Base-by-base conservation (phyloP, 768 basidiomycete species). In the Gloeostereum incarnatum region DNA sequence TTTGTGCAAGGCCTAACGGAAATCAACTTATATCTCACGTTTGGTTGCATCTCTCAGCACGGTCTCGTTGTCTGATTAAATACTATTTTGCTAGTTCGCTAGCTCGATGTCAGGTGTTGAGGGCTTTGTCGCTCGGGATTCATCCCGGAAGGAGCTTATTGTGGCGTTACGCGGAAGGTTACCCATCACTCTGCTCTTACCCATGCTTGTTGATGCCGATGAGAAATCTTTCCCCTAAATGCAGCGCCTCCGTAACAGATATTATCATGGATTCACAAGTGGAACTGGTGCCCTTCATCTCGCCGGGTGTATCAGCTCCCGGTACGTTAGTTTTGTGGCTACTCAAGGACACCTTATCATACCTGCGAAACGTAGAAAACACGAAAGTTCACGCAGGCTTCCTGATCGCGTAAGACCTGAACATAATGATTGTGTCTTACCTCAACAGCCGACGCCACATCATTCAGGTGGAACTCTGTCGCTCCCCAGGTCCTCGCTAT, bases 61-160 rank as follows among this genome's bases (percentile, higher is more conserved):
- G 4, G 17, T 17, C 10, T 19, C 16, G 29, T 24, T 14, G 14
- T 10, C 25, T 11, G 16, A 9, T 30, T 16, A 6, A 10, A 37
- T 14, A n/a, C 14, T 25, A 5, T 5, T 24, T 5, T 35, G 2
- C 18, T 30, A 74, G 72, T 62, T 74, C 35, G 55, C 57, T 1
- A 67, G 65, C 40, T 42, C 55, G 13, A 16, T 59, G 1, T 66
- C 68, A 14, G 69, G 70, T 42, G 56, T 69, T 10, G 64, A 65
- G 45, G 71, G 73, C 18, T 73, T 65, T 44, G 58, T 75, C n/a
- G 71, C 66, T 20, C 58, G 71, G 21, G 73, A 75, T 46, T 59
- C 60, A 25, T 36, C 46, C 5, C 53, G 61, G 23, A 63, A 63
- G 43, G 73, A 75, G 46, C 55, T 75, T n/a, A 49, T 73, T 13